phyloP scores from a whole-genome alignment of 1,284 basidiomycete species.

The Rhodotorula glutinis region DNA sequence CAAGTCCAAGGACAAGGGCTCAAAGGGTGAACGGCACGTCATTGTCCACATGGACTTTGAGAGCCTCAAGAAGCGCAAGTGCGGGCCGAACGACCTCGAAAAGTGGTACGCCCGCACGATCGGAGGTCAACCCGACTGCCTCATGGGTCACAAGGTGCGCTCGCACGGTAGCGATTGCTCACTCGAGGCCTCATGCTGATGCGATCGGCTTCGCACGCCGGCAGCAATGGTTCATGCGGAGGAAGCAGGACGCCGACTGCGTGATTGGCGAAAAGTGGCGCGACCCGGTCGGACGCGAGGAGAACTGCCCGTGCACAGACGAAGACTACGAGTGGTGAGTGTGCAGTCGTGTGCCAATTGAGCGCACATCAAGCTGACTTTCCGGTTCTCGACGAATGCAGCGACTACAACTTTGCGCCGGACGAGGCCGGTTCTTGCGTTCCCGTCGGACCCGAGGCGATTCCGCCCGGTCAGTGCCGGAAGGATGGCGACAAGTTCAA shows the following conservation, averaged over 20 bases:
- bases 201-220: not conserved
- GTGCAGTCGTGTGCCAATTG: not conserved
- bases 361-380: not conserved
- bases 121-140: conserved; percentile 65
- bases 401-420: conserved; percentile 83
- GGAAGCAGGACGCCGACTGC: conserved; percentile 80
- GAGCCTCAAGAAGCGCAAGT: conserved; percentile 65
- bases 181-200: conserved; percentile 1
- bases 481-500: conserved; percentile 64
- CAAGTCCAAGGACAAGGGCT: conserved; percentile 55
- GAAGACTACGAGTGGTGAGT: conserved; percentile 89
- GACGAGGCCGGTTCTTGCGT: conserved; percentile 66
- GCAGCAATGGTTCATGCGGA: conserved; percentile 87
- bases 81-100: conserved; percentile 73
- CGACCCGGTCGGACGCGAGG: conserved; percentile 77
- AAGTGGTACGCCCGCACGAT: conserved; percentile 75
- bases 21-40: conserved; percentile 63
- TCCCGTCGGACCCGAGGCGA: conserved; percentile 76
- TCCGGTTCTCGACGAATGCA: conserved; percentile 44
- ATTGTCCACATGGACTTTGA: conserved; percentile 83
- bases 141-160: conserved; percentile 89
- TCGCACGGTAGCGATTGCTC: not conserved
- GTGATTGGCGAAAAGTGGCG: conserved; percentile 88
- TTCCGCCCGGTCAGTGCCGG: conserved; percentile 73
- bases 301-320: conserved; percentile 77